Evolutionary conservation across 2,329 filamentous ascomycete species (phyloP).

Genomic region (Hymenoscyphus fraxineus): DNA sequence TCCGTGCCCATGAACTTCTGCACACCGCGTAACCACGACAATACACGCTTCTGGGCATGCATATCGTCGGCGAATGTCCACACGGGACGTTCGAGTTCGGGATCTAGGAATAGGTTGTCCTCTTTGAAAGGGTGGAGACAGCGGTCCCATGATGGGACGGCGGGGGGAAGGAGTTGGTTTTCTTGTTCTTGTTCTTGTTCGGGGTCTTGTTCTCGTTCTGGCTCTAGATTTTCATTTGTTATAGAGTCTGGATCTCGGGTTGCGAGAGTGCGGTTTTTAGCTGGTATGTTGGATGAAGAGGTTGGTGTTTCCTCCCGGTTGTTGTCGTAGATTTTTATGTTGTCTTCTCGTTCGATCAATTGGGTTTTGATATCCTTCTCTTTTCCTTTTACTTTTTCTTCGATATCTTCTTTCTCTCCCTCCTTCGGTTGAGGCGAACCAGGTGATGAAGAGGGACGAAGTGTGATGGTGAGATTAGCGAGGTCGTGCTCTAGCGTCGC

Average conservation of each 20-base stretch:
- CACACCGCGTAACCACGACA: background rate
- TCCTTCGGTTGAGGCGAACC: fast-evolving
- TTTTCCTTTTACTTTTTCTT: background rate
- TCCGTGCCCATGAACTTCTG: background rate
- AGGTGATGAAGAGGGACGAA: background rate
- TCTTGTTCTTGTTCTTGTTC: too few relatives aligned
- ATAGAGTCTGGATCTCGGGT: too few relatives aligned
- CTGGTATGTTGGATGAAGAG: too few relatives aligned
- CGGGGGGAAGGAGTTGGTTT: too few relatives aligned
- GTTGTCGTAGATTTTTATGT: background rate
- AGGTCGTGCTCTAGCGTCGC: background rate
- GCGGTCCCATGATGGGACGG: background rate
- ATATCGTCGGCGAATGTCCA: background rate
- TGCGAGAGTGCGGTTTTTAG: too few relatives aligned
- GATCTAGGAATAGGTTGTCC: background rate
- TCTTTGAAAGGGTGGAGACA: background rate
- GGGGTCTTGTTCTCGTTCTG: too few relatives aligned
- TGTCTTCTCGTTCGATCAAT: background rate
- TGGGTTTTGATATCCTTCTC: background rate
- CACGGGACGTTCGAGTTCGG: background rate
- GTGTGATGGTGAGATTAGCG: background rate
- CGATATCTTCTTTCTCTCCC: background rate
- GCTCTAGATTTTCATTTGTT: too few relatives aligned
- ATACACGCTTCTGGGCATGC: background rate
- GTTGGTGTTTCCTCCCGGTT: background rate